phyloP scores from a whole-genome alignment of 1,284 basidiomycete species.

The Ganoderma boninense region DNA sequence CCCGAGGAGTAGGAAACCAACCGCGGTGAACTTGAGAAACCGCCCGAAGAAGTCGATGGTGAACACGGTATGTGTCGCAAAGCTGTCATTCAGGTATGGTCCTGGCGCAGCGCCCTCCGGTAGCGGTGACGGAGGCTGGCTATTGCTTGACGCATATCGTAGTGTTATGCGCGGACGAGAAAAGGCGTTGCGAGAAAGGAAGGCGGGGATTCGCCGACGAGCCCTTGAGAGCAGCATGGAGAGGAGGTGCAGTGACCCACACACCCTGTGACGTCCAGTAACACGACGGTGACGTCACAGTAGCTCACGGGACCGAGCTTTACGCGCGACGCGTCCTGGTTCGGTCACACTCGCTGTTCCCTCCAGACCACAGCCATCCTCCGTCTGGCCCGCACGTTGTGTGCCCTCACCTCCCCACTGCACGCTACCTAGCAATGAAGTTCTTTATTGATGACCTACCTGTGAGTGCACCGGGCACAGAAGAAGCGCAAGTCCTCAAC shows the following conservation, averaged over 20 bases:
- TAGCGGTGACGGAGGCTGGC: slow-evolving; percentile 23
- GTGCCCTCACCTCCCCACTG: background rate
- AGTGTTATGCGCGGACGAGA: slow-evolving; percentile 15
- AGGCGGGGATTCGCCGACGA: slow-evolving; percentile 25
- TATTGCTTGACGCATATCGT: slow-evolving; percentile 26
- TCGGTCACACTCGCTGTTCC: slow-evolving; percentile 19
- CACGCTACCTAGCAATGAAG: slow-evolving; percentile 70
- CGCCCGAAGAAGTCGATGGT: slow-evolving; percentile 50
- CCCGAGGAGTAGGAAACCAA: slow-evolving; percentile 50
- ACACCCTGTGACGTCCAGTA: slow-evolving; percentile 21
- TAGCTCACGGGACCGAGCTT: background rate
- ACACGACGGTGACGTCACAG: slow-evolving; percentile 21
- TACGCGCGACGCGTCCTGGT: slow-evolving; percentile 26
- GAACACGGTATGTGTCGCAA: slow-evolving; percentile 44
- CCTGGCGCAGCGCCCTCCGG: slow-evolving; percentile 24
- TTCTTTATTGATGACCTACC: slow-evolving; percentile 96
- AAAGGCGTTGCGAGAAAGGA: slow-evolving; percentile 17
- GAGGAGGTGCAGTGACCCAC: slow-evolving; percentile 25
- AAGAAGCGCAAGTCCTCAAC: too few relatives aligned
- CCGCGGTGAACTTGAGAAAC: slow-evolving; percentile 48
- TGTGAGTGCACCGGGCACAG: slow-evolving; percentile 49
- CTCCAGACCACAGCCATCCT: slow-evolving; percentile 28
- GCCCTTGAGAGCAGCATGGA: slow-evolving; percentile 34
- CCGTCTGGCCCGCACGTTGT: slow-evolving; percentile 13
- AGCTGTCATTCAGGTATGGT: slow-evolving; percentile 45